These are phyloP conservation scores for Colletotrichum falcatum DNA, from an alignment of 2,329 filamentous ascomycete species.

Conservation along the genomic window DNA sequence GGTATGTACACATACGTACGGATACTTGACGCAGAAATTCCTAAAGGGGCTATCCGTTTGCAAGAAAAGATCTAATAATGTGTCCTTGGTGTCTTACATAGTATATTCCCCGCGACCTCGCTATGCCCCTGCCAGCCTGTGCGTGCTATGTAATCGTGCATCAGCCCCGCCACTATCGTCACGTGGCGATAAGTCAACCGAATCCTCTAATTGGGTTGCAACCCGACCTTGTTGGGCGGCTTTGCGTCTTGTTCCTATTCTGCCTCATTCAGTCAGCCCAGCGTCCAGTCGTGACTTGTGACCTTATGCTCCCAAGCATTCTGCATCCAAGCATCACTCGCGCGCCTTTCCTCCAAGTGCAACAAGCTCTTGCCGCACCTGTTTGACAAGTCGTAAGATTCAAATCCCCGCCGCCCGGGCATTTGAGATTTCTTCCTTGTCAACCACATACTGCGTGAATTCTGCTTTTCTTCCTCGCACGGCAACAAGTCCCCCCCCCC, in stretches of 20 bases:
- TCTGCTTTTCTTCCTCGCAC: constrained; percentile 15
- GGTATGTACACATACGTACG: too few relatives aligned
- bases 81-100: too few relatives aligned
- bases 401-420: constrained; percentile 24
- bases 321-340: constrained; percentile 25
- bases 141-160: neutral
- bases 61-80: too few relatives aligned
- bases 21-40: too few relatives aligned
- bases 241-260: constrained; percentile 5
- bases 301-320: constrained; percentile 21
- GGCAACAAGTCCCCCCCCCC: constrained; percentile 36
- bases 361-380: constrained; percentile 28
- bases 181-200: constrained; percentile 29
- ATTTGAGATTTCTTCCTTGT: constrained; percentile 26
- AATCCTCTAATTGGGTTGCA: constrained; percentile 13
- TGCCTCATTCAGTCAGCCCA: constrained; percentile 12
- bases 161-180: constrained; percentile 19
- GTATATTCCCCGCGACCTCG: too few relatives aligned
- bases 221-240: constrained; percentile 35
- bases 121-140: constrained; percentile 9
- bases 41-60: too few relatives aligned
- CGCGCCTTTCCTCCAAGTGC: constrained; percentile 27
- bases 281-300: constrained; percentile 24
- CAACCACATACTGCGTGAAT: constrained; percentile 26
- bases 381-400: constrained; percentile 28